phyloP scores from a whole-genome alignment of 495 filamentous ascomycete genomes.

The Neurospora sp. region DNA sequence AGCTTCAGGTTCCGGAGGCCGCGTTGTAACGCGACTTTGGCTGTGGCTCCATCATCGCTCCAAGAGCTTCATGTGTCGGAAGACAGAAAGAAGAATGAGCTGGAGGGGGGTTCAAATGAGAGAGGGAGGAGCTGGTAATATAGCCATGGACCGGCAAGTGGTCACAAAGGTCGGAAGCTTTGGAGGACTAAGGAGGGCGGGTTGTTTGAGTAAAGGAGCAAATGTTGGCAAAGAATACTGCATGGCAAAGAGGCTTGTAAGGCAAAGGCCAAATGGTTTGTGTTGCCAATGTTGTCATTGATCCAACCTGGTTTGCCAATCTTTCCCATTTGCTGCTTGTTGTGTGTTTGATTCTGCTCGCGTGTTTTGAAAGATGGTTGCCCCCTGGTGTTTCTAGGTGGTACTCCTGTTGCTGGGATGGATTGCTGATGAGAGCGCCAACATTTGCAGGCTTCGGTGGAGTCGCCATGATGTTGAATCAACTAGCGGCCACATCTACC shows the following conservation, averaged over 20 bases:
- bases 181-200: neutral
- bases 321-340: neutral
- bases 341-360: neutral
- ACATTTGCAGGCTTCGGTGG: neutral
- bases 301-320: neutral
- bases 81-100: neutral
- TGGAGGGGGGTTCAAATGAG: neutral
- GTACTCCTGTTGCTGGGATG: neutral
- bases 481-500: neutral
- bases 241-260: neutral
- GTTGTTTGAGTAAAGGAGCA: neutral
- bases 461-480: neutral
- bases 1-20: neutral
- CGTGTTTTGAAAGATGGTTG: neutral
- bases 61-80: neutral
- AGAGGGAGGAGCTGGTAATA: neutral
- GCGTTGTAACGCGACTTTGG: neutral
- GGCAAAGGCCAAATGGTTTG: neutral
- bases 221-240: neutral
- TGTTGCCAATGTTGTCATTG: neutral
- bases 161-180: neutral
- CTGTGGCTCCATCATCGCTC: neutral
- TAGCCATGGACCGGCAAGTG: neutral
- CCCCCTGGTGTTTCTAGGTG: neutral
- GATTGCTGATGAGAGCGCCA: neutral